Evolutionary conservation across 2,329 filamentous ascomycete genomes (phyloP).

Genomic region (Dendryphion nanum): DNA sequence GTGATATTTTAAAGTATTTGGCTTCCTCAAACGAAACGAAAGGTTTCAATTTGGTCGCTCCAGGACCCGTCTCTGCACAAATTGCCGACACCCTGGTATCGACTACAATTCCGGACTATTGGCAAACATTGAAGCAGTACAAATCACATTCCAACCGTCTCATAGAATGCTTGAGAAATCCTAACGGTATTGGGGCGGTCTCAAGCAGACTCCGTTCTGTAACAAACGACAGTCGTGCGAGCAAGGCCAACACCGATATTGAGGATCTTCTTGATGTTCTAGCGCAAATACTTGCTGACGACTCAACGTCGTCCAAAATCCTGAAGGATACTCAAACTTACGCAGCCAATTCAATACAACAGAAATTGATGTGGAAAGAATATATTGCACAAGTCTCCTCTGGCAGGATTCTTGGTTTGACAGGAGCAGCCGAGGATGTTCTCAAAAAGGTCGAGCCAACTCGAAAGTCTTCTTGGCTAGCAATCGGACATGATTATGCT

Average conservation of each 20-base stretch:
- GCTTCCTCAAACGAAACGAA: constrained; percentile 13
- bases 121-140: constrained; percentile 56
- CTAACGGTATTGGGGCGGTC: constrained; percentile 76
- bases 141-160: constrained; percentile 51
- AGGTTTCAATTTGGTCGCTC: constrained; percentile 58
- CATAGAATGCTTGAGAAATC: constrained; percentile 65
- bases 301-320: constrained; percentile 43
- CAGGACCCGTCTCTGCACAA: constrained; percentile 68
- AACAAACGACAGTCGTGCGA: constrained; percentile 41
- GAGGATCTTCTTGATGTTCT: constrained; percentile 46
- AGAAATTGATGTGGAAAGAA: constrained; percentile 62
- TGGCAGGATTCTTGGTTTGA: constrained; percentile 57
- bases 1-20: constrained; percentile 56
- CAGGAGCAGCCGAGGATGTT: constrained; percentile 59
- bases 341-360: constrained; percentile 44
- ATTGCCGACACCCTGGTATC: constrained; percentile 73
- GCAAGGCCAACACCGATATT: constrained; percentile 33
- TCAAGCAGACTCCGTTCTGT: constrained; percentile 66
- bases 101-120: constrained; percentile 78
- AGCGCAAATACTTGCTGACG: constrained; percentile 43
- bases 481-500: constrained; percentile 63
- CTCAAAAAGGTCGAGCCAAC: constrained; percentile 35
- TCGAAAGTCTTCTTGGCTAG: constrained; percentile 56
- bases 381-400: constrained; percentile 58
- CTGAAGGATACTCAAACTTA: constrained; percentile 45